Percentiles rank a stretch among this genome's conserved stretches.
Evolutionary conservation across 1,284 basidiomycete species (phyloP).

Genomic region (Austroboletus olivaceoglutinosus): DNA sequence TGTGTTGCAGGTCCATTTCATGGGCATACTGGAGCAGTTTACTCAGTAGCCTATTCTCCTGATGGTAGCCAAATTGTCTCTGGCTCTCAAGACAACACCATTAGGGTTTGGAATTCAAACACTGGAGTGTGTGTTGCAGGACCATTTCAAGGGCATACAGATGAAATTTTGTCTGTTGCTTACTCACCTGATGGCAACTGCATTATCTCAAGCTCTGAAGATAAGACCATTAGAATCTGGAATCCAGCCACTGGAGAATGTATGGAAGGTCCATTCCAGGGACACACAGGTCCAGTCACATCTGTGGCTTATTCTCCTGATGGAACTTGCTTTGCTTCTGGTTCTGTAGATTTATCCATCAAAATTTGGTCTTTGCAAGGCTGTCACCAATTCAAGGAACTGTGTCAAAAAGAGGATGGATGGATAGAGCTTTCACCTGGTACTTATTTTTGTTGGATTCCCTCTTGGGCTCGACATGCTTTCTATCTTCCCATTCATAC

Average conservation of each 20-base stretch:
- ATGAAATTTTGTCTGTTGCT: constrained; percentile 5
- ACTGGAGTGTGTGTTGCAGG: constrained; percentile 12
- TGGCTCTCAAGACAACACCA: constrained; percentile 11
- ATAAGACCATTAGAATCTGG: constrained; percentile 23
- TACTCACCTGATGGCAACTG: constrained; percentile 17
- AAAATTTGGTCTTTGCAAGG: constrained; percentile 11
- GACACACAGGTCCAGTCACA: constrained; percentile 7
- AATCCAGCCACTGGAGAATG: constrained; percentile 16
- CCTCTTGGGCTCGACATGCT: constrained; percentile 18
- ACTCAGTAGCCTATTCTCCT: constrained; percentile 16
- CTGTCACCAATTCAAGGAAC: background rate
- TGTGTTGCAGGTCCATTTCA: too few relatives aligned
- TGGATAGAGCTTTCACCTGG: constrained; percentile 15
- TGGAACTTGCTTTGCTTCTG: constrained; percentile 15
- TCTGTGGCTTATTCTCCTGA: constrained; percentile 18
- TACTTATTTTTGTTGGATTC: constrained; percentile 15
- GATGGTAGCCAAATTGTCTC: constrained; percentile 9
- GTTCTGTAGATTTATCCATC: constrained; percentile 14
- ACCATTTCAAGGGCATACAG: constrained; percentile 16
- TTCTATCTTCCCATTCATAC: constrained; percentile 17
- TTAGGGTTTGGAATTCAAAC: constrained; percentile 15
- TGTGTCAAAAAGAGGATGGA: constrained; percentile 12
- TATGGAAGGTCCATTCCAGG: constrained; percentile 16
- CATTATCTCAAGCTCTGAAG: constrained; percentile 18
- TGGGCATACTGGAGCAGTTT: background rate